A percentile compares a stretch with the other conserved stretches of the same genome.
phyloP scores from a whole-genome alignment of 345 rosid species.

The Firmiana major region DNA sequence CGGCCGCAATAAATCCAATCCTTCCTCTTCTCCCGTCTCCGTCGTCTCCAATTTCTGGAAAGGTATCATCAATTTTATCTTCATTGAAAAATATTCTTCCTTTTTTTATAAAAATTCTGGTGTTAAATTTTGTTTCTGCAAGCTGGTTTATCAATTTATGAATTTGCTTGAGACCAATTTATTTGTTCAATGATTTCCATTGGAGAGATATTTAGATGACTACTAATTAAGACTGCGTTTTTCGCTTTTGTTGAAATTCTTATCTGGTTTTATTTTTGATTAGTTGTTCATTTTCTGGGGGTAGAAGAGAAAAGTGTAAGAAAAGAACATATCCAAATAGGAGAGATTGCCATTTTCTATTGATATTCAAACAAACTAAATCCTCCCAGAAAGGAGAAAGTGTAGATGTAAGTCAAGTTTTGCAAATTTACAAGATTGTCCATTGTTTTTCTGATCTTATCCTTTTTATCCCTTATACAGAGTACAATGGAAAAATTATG shows the following conservation, averaged over 20 bases:
- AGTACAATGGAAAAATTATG: no score
- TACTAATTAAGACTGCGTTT: neutral
- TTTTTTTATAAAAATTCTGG: neutral
- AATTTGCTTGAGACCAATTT: neutral
- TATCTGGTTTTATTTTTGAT: neutral
- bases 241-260: neutral
- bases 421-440: neutral
- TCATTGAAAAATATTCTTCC: no score
- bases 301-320: neutral
- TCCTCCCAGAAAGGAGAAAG: neutral
- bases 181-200: neutral
- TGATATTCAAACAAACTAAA: neutral
- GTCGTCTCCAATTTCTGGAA: conserved; percentile 86
- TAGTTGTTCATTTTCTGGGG: neutral
- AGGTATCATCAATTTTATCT: conserved; percentile 39
- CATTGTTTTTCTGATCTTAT: neutral
- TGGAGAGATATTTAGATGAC: neutral
- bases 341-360: neutral
- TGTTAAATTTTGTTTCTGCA: neutral
- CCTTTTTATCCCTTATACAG: neutral
- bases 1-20: conserved; percentile 61
- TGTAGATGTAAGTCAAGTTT: neutral
- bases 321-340: neutral
- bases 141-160: neutral
- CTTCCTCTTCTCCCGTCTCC: conserved; percentile 67